Base-by-base conservation (phyloP, 2,329 filamentous ascomycete species). In the Fusarium sp. region DNA sequence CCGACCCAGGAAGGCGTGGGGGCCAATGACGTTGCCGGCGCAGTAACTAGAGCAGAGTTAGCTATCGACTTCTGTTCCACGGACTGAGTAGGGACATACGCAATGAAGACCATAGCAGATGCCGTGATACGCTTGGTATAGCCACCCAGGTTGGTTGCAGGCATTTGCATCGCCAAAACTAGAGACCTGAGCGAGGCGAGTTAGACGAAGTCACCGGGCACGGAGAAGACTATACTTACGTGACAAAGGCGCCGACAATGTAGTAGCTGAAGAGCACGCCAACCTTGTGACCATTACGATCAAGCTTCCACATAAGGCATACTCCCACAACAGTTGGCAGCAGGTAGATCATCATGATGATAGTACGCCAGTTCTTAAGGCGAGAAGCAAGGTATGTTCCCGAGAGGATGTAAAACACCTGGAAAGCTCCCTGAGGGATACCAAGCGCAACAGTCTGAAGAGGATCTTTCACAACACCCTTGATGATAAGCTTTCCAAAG, bases 401-500 rank as follows among this genome's bases (percentile, higher is more conserved):
- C 0, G 83, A 81, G 3, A 90, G 81, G 12, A 90, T 85, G 71
- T 81, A 88, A 11, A 88, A 75, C 3, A 88, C 81, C 63, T 89
- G 87, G 70, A 88, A 88, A 0, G 81, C 85, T 6, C 88, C 88
- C 67, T 84, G 82, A 0, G 88, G 88, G 20, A 90, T 89, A 0
- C 87, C 87, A 1, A 87, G 80, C 0, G 85, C 84, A 0, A 87
- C 87, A 0, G 88, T 88, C 16, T 81, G 14, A 0, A 77, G 71
- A 4, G 75, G 71, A 2, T 76, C 65, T 2, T 69, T 62, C 4
- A 84, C 84, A 0, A 87, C 75, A 2, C 85, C 83, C 53, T 88
- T 88, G 75, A 89, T 83, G 70, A 89, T 79, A 40, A 80, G 72
- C 87, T 89, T 88, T 22, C 86, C 85, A 69, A 89, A 89, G 68